These are phyloP conservation scores for Hibiscus mutabilis DNA, from an alignment of 345 rosid species.

Conservation along the genomic window DNA sequence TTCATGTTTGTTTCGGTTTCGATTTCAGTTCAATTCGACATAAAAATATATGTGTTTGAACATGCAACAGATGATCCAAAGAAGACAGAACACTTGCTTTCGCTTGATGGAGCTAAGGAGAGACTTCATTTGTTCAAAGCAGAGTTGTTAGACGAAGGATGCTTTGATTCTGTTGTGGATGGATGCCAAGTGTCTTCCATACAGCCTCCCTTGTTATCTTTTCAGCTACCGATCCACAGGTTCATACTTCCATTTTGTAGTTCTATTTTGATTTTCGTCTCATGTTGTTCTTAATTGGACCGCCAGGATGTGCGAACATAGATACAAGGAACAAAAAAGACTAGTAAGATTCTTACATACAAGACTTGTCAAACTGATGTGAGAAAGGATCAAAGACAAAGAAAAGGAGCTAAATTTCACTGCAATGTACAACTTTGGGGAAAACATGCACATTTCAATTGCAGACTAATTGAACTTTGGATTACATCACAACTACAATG, in stretches of 20 bases:
- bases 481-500: neutral
- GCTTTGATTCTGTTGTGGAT: slow-evolving; percentile 24
- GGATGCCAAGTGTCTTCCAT: slow-evolving; percentile 35
- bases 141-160: slow-evolving; percentile 25
- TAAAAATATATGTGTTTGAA: neutral
- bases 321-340: too few species aligned
- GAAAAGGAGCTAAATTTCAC: neutral
- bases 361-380: neutral
- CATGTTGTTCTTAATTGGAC: neutral
- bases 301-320: too few species aligned
- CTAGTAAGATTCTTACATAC: neutral
- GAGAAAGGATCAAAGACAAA: neutral
- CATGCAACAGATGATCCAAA: slow-evolving; percentile 23
- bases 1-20: neutral
- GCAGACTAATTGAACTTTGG: neutral
- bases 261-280: neutral
- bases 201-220: slow-evolving; percentile 23
- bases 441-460: neutral
- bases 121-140: slow-evolving; percentile 30
- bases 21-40: neutral
- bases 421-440: neutral
- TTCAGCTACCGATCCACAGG: neutral
- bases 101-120: slow-evolving; percentile 38
- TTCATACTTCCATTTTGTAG: neutral
- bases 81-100: slow-evolving; percentile 22